Conservation (phyloP, 768 basidiomycete species). For the Psilocybe cyanescens region DNA sequence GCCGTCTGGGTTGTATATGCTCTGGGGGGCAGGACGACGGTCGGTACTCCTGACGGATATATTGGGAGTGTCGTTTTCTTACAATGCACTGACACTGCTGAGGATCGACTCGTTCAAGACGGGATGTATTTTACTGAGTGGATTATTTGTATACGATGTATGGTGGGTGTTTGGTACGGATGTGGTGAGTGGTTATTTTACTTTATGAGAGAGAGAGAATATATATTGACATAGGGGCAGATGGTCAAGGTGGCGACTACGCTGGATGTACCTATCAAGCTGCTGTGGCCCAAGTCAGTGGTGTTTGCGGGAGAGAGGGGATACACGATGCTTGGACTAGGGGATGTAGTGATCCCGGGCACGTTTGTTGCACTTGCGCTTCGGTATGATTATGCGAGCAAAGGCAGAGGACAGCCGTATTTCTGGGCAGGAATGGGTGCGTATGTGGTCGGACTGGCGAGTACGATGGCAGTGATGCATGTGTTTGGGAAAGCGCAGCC, state of each 20-base stretch:
- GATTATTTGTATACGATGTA: conserved; percentile 91
- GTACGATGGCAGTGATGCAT: conserved; percentile 90
- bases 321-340: conserved; percentile 90
- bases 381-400: conserved; percentile 75
- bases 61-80: conserved; percentile 75
- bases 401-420: conserved; percentile 67
- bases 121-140: conserved; percentile 78
- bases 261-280: conserved; percentile 92
- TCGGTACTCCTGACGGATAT: conserved; percentile 81
- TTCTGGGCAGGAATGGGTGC: conserved; percentile 71
- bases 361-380: conserved; percentile 83
- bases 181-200: conserved; percentile 56
- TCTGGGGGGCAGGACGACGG: conserved; percentile 46
- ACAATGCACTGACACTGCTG: conserved; percentile 78
- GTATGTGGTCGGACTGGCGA: conserved; percentile 73
- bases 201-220: neutral
- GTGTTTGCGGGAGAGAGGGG: conserved; percentile 53
- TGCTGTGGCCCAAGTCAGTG: conserved; percentile 81
- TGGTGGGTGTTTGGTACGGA: conserved; percentile 94
- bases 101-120: conserved; percentile 91
- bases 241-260: conserved; percentile 94
- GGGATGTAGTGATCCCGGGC: conserved; percentile 75
- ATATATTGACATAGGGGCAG: conserved; percentile 37
- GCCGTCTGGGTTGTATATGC: conserved; percentile 68
- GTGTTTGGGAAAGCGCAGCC: conserved; percentile 79